These are phyloP conservation scores for Lojkania enalia DNA, from an alignment of 2,329 filamentous ascomycete genomes.

Conservation along the genomic window DNA sequence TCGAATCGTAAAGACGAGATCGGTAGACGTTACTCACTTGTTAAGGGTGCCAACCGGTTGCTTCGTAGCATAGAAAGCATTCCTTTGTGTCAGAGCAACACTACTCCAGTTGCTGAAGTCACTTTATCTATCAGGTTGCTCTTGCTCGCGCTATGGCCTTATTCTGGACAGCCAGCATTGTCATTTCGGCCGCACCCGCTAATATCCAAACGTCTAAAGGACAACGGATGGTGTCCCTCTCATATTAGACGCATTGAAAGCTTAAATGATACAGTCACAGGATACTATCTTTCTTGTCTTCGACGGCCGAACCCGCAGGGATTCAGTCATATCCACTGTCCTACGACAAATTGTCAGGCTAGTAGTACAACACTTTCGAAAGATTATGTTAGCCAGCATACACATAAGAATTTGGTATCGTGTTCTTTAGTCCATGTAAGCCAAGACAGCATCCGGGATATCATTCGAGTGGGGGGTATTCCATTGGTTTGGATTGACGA, in stretches of 20 bases:
- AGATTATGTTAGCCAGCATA: not conserved
- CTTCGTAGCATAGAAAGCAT: not conserved
- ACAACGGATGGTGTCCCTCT: constrained; percentile 8
- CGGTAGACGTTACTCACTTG: no score
- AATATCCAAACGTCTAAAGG: not conserved
- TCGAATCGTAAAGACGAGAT: no score
- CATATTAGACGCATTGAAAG: constrained; percentile 2
- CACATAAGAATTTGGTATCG: not conserved
- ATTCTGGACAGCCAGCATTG: not conserved
- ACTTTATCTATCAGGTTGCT: not conserved
- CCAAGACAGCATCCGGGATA: not conserved
- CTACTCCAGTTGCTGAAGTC: not conserved
- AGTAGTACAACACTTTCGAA: constrained; percentile 2
- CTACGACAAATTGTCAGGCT: constrained; percentile 6
- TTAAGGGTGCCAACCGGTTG: not conserved
- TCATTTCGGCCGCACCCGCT: not conserved
- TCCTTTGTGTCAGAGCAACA: not conserved
- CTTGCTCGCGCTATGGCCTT: not conserved
- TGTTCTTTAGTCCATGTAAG: not conserved
- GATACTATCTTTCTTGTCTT: not conserved
- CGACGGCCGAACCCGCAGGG: not conserved
- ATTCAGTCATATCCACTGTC: constrained; percentile 2
- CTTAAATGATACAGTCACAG: not conserved
- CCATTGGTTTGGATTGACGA: not conserved
- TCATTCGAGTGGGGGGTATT: not conserved